Percentiles rank a stretch among this genome's conserved stretches.
Conservation (phyloP, 2,329 filamentous ascomycete species). For the Periconia digitata region DNA sequence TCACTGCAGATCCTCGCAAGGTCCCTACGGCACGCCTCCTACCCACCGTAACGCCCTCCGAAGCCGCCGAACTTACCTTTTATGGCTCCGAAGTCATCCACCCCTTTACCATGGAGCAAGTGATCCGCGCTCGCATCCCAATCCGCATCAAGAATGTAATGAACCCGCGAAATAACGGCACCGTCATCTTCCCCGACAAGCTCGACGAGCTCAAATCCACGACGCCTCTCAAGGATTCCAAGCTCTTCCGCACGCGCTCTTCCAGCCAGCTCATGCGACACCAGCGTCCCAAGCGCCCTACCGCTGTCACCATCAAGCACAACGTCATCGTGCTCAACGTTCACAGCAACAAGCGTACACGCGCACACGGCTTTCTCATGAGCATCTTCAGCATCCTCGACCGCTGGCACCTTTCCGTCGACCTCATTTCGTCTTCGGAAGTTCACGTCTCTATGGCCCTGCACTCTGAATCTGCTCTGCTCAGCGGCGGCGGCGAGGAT, state of each 20-base stretch:
- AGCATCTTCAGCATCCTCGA: slow-evolving; percentile 91
- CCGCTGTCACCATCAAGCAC: slow-evolving; percentile 91
- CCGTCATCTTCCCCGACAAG: slow-evolving; percentile 78
- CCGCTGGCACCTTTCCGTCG: slow-evolving; percentile 82
- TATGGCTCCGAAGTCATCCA: slow-evolving; percentile 88
- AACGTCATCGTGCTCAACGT: slow-evolving; percentile 97
- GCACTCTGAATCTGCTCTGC: slow-evolving; percentile 69
- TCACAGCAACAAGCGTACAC: slow-evolving; percentile 94
- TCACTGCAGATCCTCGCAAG: slow-evolving; percentile 82
- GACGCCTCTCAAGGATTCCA: slow-evolving; percentile 60
- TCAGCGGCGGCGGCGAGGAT: slow-evolving; percentile 50
- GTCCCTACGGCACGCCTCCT: slow-evolving; percentile 93
- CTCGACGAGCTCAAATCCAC: slow-evolving; percentile 56
- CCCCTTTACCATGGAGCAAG: slow-evolving; percentile 97
- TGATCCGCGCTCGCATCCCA: slow-evolving; percentile 73
- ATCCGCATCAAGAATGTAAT: slow-evolving; percentile 93
- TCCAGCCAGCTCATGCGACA: slow-evolving; percentile 48
- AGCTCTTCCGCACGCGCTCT: slow-evolving; percentile 53
- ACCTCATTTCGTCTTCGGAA: slow-evolving; percentile 94
- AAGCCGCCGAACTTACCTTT: slow-evolving; percentile 89
- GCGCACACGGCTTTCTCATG: slow-evolving; percentile 94
- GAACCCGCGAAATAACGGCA: slow-evolving; percentile 77
- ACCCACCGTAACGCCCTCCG: slow-evolving; percentile 83
- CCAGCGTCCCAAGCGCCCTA: slow-evolving; percentile 53
- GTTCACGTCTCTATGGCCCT: slow-evolving; percentile 98